Percentiles rank a stretch among this genome's conserved stretches.
phyloP scores from a whole-genome alignment of 805 yeast genomes.

The Millerago galiae region DNA sequence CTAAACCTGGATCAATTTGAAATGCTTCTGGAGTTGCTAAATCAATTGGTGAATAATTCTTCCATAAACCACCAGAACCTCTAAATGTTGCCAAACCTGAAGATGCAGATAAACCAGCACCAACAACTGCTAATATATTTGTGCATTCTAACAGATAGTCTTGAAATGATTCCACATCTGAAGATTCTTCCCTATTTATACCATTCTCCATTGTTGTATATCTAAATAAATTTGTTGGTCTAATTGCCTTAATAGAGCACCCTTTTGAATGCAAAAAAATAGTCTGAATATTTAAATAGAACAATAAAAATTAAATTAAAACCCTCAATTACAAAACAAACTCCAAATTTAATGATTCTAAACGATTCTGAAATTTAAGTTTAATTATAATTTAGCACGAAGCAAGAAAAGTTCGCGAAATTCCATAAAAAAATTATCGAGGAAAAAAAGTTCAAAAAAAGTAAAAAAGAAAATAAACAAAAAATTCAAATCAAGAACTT shows the following conservation, averaged over 20 bases:
- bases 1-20: conserved; percentile 72
- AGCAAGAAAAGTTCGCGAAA: too few relatives aligned
- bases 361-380: too few relatives aligned
- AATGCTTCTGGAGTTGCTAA: conserved; percentile 92
- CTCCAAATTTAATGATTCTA: too few relatives aligned
- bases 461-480: not conserved
- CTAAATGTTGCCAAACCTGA: conserved; percentile 75
- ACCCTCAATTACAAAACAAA: too few relatives aligned
- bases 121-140: conserved; percentile 59
- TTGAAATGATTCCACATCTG: conserved; percentile 36
- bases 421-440: not conserved
- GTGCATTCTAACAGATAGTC: conserved; percentile 37
- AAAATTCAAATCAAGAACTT: not conserved
- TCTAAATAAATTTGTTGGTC: too few relatives aligned
- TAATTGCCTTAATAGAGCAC: not conserved
- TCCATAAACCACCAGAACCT: conserved; percentile 73
- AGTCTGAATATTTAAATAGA: not conserved
- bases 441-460: not conserved
- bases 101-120: conserved; percentile 76
- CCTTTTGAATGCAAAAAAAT: not conserved
- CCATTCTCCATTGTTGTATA: conserved; percentile 2
- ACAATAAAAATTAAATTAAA: too few relatives aligned
- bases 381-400: too few relatives aligned
- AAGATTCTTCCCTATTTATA: conserved; percentile 7
- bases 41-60: conserved; percentile 69